Evolutionary conservation across 139 green algal genomes (phyloP).

Genomic region (Desmodesmus armatus): DNA sequence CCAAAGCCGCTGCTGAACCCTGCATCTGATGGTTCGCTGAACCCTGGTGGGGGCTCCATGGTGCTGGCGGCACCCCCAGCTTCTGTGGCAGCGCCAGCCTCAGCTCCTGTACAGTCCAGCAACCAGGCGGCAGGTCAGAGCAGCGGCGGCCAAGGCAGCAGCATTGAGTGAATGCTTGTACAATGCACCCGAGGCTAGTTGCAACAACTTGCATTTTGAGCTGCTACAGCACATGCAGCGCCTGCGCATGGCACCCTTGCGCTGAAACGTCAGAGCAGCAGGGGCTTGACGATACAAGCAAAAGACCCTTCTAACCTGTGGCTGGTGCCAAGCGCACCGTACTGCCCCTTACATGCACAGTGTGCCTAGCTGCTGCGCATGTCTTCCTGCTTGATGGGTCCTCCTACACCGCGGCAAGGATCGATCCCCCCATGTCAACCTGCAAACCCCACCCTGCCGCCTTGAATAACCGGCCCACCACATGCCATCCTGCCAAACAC

Average conservation of each 20-base stretch:
- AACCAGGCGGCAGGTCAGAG: background rate
- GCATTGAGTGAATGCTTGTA: background rate
- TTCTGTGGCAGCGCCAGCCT: background rate
- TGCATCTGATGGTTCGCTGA: background rate
- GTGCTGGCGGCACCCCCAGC: background rate
- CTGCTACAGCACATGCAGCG: no score
- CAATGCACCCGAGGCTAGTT: no score
- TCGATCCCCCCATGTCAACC: background rate
- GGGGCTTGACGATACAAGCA: no score
- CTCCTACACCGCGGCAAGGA: background rate
- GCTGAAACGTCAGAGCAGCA: no score
- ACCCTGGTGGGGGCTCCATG: background rate
- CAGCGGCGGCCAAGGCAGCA: background rate
- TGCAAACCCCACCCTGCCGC: background rate
- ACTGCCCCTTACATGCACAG: no score
- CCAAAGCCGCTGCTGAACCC: constrained; percentile 10
- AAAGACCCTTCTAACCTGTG: no score
- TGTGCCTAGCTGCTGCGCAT: background rate
- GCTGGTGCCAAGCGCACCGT: no score
- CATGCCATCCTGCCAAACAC: background rate
- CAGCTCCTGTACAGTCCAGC: background rate
- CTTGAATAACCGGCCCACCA: no score
- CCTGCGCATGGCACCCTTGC: no score
- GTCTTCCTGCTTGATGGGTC: background rate
- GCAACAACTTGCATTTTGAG: no score